A percentile compares a stretch with the other conserved stretches of the same genome.
Evolutionary conservation across 2,329 filamentous ascomycete genomes (phyloP).

Genomic region (Rhynchosporium graminicola): DNA sequence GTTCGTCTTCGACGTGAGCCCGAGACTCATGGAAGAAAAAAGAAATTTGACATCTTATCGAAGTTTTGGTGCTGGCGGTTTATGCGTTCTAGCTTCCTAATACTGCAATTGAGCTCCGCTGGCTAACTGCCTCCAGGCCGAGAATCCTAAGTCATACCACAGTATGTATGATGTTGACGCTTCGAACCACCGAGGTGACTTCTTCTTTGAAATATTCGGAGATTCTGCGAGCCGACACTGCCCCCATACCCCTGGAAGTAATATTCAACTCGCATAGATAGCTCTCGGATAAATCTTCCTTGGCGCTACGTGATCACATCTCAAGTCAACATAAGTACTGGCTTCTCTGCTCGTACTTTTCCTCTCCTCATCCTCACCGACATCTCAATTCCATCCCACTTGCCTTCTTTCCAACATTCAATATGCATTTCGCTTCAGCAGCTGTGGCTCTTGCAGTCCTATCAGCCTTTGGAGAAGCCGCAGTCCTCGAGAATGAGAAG

Average conservation of each 20-base stretch:
- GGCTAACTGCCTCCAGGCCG: background rate
- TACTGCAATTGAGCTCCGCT: background rate
- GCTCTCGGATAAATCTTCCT: background rate
- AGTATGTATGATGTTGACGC: background rate
- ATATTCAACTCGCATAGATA: too few species aligned
- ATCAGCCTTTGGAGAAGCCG: constrained; percentile 25
- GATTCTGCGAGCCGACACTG: background rate
- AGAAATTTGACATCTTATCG: background rate
- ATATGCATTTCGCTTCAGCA: constrained; percentile 35
- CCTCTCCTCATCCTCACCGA: background rate
- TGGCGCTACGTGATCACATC: background rate
- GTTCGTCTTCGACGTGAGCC: too few species aligned
- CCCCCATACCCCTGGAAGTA: background rate
- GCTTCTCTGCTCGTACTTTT: constrained; percentile 11
- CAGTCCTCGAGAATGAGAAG: constrained; percentile 26
- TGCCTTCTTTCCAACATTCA: constrained; percentile 21
- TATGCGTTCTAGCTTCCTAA: background rate
- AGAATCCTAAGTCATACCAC: background rate
- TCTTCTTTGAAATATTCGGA: background rate
- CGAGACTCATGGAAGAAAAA: too few species aligned
- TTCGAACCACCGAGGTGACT: background rate
- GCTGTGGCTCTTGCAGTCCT: constrained; percentile 22
- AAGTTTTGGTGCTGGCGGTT: too few species aligned
- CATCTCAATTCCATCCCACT: background rate
- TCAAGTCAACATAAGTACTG: background rate